Evolutionary conservation across 495 filamentous ascomycete genomes (phyloP).

Genomic region (Podospora conica): DNA sequence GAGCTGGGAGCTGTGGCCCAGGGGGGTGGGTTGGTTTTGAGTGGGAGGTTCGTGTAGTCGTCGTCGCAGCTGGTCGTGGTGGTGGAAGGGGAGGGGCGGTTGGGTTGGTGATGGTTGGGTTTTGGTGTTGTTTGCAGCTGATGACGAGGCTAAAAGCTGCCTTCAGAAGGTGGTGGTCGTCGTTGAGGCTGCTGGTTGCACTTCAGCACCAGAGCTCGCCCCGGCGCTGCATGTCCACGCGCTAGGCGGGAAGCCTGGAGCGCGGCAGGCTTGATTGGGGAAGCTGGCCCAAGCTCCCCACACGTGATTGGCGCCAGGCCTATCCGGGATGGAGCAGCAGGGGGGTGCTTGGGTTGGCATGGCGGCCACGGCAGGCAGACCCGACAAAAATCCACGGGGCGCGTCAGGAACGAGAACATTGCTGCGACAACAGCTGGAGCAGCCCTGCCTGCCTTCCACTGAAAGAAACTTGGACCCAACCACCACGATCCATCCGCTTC

Average conservation of each 20-base stretch:
- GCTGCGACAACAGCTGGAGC: not conserved
- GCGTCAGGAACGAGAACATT: constrained; percentile 12
- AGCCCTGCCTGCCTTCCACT: not conserved
- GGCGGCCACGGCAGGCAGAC: constrained; percentile 1
- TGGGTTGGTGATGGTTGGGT: not conserved
- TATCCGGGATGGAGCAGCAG: constrained; percentile 5
- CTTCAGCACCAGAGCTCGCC: not conserved
- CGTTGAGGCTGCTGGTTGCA: constrained; percentile 6
- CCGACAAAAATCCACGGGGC: constrained; percentile 27
- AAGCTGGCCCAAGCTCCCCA: constrained; percentile 29
- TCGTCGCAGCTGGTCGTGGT: not conserved
- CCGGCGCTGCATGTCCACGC: not conserved
- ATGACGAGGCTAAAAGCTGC: constrained; percentile 39
- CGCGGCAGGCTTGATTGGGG: not conserved
- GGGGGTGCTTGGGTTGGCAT: constrained; percentile 8
- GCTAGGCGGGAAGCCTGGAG: constrained; percentile 8
- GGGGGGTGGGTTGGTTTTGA: not conserved
- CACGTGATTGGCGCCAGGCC: constrained; percentile 21
- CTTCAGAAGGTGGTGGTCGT: constrained; percentile 15
- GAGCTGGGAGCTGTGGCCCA: not conserved
- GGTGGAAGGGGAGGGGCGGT: not conserved
- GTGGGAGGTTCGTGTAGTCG: constrained; percentile 1
- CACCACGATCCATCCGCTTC: not conserved
- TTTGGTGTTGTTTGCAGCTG: constrained; percentile 18
- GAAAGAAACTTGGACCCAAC: not conserved